Evolutionary conservation across 192 early-diverging fungal species (phyloP), one percentile per base, ranked within the genome.

Genomic region (Backusella tarrabulga): DNA sequence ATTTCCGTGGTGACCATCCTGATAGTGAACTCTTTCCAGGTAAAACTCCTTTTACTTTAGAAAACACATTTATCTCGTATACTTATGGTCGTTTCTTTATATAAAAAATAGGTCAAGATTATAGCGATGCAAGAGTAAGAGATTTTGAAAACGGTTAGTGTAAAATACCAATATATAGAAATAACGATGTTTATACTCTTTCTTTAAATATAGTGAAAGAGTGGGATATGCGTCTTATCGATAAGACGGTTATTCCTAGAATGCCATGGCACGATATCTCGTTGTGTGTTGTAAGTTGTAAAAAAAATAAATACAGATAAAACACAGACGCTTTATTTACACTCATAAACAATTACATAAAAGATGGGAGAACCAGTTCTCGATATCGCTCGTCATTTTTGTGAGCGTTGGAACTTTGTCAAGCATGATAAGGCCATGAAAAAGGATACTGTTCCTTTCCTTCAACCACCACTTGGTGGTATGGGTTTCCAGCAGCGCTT

Each of bases 191-290:
- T 67, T 9, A 29, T 19, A 34, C 32, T 8, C 9, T 42, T 3
- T 26, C 40, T 26, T 41, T 35, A 15, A 36, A 21, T 76, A 32
- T 67, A 89, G 88, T 90, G 56, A 77, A 88, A 56, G 75, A 86
- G 1, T 90, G 87, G 82, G 79, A 85, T 50, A 77, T 68, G 60
- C 76, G 81, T 29, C 56, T 88, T 73, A 81, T 88, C 38, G 88
- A 89, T 67, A 85, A 85, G 68, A 81, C 82, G 19, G 26, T 71
- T 0, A 32, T 85, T 41, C 81, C 92, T 14, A 89, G 95, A 75
- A 94, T 95, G 95, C 94, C 95, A 23, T 96, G 95, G 95, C 95
- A 96, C 80, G 95, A 96, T 69, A 85, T 96, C 35, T 90, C 91
- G 17, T 87, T 94, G 77, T 93, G 88, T 60, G 88, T 96, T 78